These are phyloP conservation scores for Fusarium verticillioides DNA, from an alignment of 2,329 filamentous ascomycete genomes.

Conservation along the genomic window DNA sequence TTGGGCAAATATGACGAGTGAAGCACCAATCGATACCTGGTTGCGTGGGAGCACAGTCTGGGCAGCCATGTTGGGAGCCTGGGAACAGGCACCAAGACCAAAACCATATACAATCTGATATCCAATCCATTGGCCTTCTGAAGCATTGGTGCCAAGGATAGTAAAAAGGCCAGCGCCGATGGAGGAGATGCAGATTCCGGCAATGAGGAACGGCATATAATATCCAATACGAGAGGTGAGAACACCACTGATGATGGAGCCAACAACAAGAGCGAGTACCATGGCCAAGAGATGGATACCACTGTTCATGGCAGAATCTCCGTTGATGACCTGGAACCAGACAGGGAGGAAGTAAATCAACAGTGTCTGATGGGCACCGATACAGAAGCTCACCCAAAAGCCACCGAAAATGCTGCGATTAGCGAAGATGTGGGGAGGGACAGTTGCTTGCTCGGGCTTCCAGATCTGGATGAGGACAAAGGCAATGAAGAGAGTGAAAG, in stretches of 20 bases:
- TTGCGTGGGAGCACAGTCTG: slow-evolving; percentile 56
- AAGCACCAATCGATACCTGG: slow-evolving; percentile 60
- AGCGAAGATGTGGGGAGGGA: slow-evolving; percentile 55
- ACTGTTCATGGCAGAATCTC: slow-evolving; percentile 43
- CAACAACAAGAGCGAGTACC: slow-evolving; percentile 45
- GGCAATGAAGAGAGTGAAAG: slow-evolving; percentile 51
- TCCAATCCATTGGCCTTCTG: slow-evolving; percentile 43
- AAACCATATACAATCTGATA: slow-evolving; percentile 55
- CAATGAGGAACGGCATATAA: slow-evolving; percentile 55
- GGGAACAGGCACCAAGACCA: slow-evolving; percentile 56
- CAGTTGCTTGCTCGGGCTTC: slow-evolving; percentile 52
- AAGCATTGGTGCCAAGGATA: slow-evolving; percentile 45
- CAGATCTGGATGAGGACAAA: slow-evolving; percentile 55
- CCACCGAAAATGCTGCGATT: slow-evolving; percentile 54
- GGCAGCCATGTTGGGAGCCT: slow-evolving; percentile 58
- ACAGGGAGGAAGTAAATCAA: slow-evolving; percentile 58
- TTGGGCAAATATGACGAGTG: slow-evolving; percentile 59
- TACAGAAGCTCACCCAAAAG: slow-evolving; percentile 42
- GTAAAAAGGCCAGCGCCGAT: slow-evolving; percentile 56
- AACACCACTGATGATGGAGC: slow-evolving; percentile 43
- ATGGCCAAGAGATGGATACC: slow-evolving; percentile 47
- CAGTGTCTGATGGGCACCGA: slow-evolving; percentile 46
- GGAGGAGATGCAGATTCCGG: slow-evolving; percentile 47
- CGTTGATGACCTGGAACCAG: slow-evolving; percentile 62
- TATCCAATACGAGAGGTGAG: slow-evolving; percentile 51